Base-by-base conservation (phyloP, 305 asterid genomes). In the Fraxinus nigra region DNA sequence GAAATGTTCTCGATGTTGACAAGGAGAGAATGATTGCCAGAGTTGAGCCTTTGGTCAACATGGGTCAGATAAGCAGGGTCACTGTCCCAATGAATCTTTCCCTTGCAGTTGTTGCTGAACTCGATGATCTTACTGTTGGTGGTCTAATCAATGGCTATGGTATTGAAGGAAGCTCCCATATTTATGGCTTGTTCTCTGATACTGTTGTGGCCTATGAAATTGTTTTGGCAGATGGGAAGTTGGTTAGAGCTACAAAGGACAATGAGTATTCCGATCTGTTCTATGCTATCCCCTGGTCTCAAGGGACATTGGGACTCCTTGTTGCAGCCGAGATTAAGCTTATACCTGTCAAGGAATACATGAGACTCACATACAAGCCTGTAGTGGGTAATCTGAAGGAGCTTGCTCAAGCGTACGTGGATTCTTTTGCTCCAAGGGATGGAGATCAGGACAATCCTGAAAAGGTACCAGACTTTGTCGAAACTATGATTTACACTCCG, bases 311-410 rank as follows among this genome's bases (percentile, higher is more conserved):
- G 7, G 99, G 98, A 70, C 93, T 95, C 72, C 97, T 95, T n/a
- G 97, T 93, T 74, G 88, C 99, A 10, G 99, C 99, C 22, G 98
- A 95, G 92, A 93, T 95, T 86, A 95, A 93, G 92, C 99, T 95
- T 54, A 95, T 95, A 80, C 97, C 91, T 26, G 16, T 95, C 16
- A 95, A 92, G 85, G 99, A 95, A 76, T 95, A 95, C 85, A 95
- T 95, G 99, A 93, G 73, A 88, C 74, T 95, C 1, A 93, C 99
- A 16, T 95, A 93, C 82, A 95, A 86, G 86, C 99, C 98, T 69
- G 91, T 91, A 1, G 84, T 90, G 67, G 98, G 98, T 72, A 91
- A 87, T 81, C 83, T 95, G 26, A 82, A 88, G 84, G 97, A 93
- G 84, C 85, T 93, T 77, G 97, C 98, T 13, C 98, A 93, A 81